Percentiles rank a stretch among this genome's conserved stretches.
Conservation (phyloP, 192 early-diverging fungal species). For the Coemansia sp. region DNA sequence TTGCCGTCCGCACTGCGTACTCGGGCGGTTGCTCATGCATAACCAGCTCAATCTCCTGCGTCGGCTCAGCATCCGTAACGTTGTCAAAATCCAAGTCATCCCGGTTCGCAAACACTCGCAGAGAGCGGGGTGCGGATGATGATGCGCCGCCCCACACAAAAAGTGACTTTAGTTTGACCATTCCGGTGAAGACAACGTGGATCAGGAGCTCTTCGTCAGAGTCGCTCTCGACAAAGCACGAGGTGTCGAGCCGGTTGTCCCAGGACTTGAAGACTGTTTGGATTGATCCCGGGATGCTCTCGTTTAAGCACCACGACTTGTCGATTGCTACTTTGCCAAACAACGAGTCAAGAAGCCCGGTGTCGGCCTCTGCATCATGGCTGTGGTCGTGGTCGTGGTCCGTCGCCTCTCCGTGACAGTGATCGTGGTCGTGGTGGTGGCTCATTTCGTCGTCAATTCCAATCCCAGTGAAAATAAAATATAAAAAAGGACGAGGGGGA, state of each 20-base stretch:
- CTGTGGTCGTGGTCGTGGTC: slow-evolving; percentile 55
- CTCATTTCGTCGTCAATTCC: not conserved
- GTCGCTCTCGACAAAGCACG: slow-evolving; percentile 74
- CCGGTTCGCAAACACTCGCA: slow-evolving; percentile 88
- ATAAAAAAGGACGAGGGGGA: not conserved
- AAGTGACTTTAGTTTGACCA: slow-evolving; percentile 89
- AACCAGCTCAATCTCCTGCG: slow-evolving; percentile 84
- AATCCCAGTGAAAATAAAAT: not conserved
- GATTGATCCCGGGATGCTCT: slow-evolving; percentile 61
- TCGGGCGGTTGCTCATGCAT: slow-evolving; percentile 60
- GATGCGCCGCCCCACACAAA: slow-evolving; percentile 67
- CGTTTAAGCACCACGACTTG: slow-evolving; percentile 80
- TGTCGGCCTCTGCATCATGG: slow-evolving; percentile 74
- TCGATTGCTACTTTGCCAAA: slow-evolving; percentile 79
- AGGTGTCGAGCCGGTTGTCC: slow-evolving; percentile 73
- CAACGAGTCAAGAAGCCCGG: slow-evolving; percentile 65
- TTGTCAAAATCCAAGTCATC: slow-evolving; percentile 91
- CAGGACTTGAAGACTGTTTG: slow-evolving; percentile 83
- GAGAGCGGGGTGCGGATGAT: slow-evolving; percentile 60
- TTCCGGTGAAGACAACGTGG: slow-evolving; percentile 87
- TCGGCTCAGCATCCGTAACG: slow-evolving; percentile 63
- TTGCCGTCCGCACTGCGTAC: slow-evolving; percentile 66
- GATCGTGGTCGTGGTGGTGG: slow-evolving; percentile 34
- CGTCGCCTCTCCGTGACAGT: slow-evolving; percentile 56
- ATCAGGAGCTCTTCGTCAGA: slow-evolving; percentile 91